A percentile compares a stretch with the other conserved stretches of the same genome.
Evolutionary conservation across 2,329 filamentous ascomycete species (phyloP).

Genomic region (Helotiales sp.): DNA sequence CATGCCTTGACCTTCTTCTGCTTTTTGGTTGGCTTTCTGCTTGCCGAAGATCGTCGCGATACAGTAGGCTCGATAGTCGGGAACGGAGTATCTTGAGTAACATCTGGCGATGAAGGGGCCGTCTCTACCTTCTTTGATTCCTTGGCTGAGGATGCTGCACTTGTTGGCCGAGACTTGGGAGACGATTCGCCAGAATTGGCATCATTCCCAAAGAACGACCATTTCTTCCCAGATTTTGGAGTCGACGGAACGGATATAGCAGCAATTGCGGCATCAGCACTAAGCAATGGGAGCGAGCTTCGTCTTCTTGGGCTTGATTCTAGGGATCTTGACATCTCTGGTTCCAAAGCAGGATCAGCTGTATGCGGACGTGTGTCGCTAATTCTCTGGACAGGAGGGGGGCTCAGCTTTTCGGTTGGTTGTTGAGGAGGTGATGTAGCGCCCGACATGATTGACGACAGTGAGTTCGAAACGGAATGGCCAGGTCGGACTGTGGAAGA

Average conservation of each 20-base stretch:
- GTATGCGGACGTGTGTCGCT: constrained; percentile 63
- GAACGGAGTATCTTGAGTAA: constrained; percentile 24
- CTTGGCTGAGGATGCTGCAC: constrained; percentile 40
- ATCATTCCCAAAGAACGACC: constrained; percentile 36
- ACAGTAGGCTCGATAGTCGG: constrained; percentile 25
- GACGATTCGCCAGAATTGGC: constrained; percentile 40
- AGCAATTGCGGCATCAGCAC: constrained; percentile 30
- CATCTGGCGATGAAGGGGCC: constrained; percentile 11
- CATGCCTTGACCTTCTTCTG: constrained; percentile 74
- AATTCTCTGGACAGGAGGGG: constrained; percentile 40
- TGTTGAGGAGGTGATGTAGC: constrained; percentile 43
- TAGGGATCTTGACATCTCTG: constrained; percentile 38
- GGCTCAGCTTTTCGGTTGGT: constrained; percentile 43
- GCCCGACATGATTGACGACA: constrained; percentile 74
- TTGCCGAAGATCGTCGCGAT: constrained; percentile 31
- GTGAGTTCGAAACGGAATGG: constrained; percentile 76
- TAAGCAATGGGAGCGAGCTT: constrained; percentile 59
- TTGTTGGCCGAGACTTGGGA: constrained; percentile 49
- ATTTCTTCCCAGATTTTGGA: constrained; percentile 36
- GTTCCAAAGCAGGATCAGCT: constrained; percentile 65
- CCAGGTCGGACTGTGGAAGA: constrained; percentile 68
- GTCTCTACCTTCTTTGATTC: constrained; percentile 33
- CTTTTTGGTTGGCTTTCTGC: constrained; percentile 45
- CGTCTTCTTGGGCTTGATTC: constrained; percentile 43
- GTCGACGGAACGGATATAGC: constrained; percentile 34